Evolutionary conservation across 2,329 filamentous ascomycete genomes (phyloP), one percentile per base, ranked within the genome.

Genomic region (Penicillium griseofulvum): DNA sequence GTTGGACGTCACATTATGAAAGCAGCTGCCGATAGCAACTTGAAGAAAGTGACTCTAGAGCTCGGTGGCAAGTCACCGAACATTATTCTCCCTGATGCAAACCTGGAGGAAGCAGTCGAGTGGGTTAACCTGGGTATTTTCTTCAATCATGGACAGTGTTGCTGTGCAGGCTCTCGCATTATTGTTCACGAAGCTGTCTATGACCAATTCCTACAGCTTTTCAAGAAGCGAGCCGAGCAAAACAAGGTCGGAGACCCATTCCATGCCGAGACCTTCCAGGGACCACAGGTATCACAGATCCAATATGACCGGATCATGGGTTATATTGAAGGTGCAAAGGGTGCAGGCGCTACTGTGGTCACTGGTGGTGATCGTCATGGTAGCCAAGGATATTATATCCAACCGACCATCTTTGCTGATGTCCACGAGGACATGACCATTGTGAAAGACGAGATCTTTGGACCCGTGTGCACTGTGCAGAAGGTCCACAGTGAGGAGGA

Each of bases 241-340:
- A 93, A 92, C 81, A 81, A 85, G 65, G 87, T 94, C 63, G 90
- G 90, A 65, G 87, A 94, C 78, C 90, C 90, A 55, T 93, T 93
- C 81, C 76, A 82, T 65, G 71, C 82, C 61, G 82, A 88, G 59
- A 93, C 89, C 58, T 93, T 92, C 87, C 90, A 93, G 76, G 90
- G 90, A 41, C 90, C 90, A 22, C 90, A 93, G 76, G 87, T 94
- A 67, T 90, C 87, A 61, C 81, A 93, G 75, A 76, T 90, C 41
- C 90, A 95, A 76, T 93, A 87, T 68, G 89, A 94, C 78, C 87
- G 89, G 63, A 90, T 94, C 77, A 92, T 93, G 89, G 80, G 76
- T 64, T 86, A 85, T 75, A 88, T 88, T 67, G 75, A 92, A 70
- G 78, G 82, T 57, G 86, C 85, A 57, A 87, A 87, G 76, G 76